A percentile compares a stretch with the other conserved stretches of the same genome.
These are phyloP conservation scores for Halocafeteria seosinensis DNA, from an alignment of 108 stramenopile species.

Conservation along the genomic window DNA sequence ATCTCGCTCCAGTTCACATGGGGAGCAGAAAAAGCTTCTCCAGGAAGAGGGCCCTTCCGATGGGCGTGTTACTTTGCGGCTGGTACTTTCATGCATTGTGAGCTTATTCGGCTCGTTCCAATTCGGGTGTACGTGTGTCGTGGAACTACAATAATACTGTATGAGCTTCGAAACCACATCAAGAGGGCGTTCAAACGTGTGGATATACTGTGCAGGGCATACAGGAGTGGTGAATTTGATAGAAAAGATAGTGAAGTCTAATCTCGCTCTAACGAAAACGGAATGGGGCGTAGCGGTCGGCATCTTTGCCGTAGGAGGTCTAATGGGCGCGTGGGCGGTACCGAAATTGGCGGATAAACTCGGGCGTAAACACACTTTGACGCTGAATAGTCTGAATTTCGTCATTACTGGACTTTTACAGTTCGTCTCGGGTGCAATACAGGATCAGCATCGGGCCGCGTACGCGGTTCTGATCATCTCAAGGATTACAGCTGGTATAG, in stretches of 20 bases:
- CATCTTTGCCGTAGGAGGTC: not conserved
- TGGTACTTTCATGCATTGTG: no score
- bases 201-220: no score
- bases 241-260: not conserved
- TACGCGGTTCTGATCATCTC: constrained; percentile 50
- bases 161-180: no score
- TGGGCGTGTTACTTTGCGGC: no score
- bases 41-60: no score
- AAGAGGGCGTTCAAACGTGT: no score
- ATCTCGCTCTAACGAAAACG: not conserved
- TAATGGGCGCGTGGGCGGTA: not conserved
- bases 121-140: no score
- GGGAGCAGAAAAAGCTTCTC: no score
- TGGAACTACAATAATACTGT: no score
- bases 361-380: not conserved
- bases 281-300: not conserved
- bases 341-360: not conserved
- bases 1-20: no score
- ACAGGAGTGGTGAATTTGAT: not conserved
- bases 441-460: constrained; percentile 20
- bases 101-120: no score
- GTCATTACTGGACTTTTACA: not conserved
- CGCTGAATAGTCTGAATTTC: not conserved
- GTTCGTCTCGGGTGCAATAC: not conserved
- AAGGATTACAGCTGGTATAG: constrained; percentile 74